Conservation (phyloP, 2,329 filamentous ascomycete genomes). For the Xylariaceae sp. region DNA sequence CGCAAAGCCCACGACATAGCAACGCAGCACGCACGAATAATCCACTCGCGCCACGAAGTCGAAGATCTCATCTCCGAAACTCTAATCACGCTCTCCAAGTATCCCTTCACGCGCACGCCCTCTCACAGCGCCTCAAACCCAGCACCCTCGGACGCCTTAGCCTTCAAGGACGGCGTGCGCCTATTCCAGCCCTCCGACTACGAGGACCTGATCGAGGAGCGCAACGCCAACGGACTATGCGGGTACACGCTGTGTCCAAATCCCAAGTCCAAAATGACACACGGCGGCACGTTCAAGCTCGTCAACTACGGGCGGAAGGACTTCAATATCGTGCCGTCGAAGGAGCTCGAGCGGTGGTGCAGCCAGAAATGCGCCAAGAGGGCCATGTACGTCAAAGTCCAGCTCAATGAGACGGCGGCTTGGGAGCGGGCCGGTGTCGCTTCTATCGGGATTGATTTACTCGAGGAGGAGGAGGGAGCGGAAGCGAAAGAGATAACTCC, state of each 20-base stretch:
- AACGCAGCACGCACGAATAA: constrained; percentile 73
- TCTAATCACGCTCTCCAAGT: constrained; percentile 67
- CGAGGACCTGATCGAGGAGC: constrained; percentile 82
- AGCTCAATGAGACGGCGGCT: constrained; percentile 78
- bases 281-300: constrained; percentile 65
- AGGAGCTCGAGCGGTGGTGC: constrained; percentile 83
- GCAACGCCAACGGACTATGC: constrained; percentile 77
- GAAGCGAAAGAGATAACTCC: constrained; percentile 32
- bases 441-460: constrained; percentile 55
- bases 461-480: constrained; percentile 56
- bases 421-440: constrained; percentile 70
- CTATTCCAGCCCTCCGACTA: constrained; percentile 86
- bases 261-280: constrained; percentile 53
- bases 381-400: constrained; percentile 82
- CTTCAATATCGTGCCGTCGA: constrained; percentile 64
- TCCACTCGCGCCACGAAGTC: constrained; percentile 77
- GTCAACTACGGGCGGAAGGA: constrained; percentile 49
- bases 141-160: constrained; percentile 54
- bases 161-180: constrained; percentile 63
- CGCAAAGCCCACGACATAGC: constrained; percentile 59
- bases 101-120: constrained; percentile 39
- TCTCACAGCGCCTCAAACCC: constrained; percentile 34
- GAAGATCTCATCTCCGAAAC: constrained; percentile 69
- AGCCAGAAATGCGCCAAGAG: constrained; percentile 71
- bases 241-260: constrained; percentile 77